Conservation (phyloP, 331 rosid genomes). For the Prunus yedoensis region DNA sequence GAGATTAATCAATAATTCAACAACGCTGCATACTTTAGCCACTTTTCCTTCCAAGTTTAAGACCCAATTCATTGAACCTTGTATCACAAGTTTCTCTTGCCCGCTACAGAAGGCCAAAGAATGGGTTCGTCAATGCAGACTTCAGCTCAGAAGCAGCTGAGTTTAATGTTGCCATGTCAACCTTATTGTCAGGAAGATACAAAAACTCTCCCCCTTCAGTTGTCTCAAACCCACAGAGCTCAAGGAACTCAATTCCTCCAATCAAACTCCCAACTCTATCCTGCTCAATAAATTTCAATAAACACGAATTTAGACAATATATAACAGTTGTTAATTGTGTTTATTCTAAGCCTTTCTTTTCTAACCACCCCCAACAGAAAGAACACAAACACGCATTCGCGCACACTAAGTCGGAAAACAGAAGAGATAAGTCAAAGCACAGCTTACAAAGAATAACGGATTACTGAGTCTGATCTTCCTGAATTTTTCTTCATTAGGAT, state of each 20-base stretch:
- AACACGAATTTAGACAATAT: not conserved
- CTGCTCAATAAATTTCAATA: constrained; percentile 34
- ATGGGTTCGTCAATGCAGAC: constrained; percentile 79
- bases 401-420: not conserved
- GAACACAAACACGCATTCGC: too few relatives aligned
- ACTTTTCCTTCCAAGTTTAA: not conserved
- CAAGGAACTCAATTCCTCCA: constrained; percentile 79
- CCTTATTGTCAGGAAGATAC: constrained; percentile 58
- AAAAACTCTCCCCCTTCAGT: constrained; percentile 49
- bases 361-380: too few relatives aligned
- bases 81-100: constrained; percentile 12
- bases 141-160: constrained; percentile 60
- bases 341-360: not conserved
- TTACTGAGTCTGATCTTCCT: constrained; percentile 74
- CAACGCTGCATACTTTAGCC: not conserved
- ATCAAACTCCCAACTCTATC: constrained; percentile 77
- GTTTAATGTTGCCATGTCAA: constrained; percentile 40
- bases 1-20: not conserved
- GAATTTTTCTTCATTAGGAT: constrained; percentile 72
- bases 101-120: constrained; percentile 67
- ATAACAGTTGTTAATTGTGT: not conserved
- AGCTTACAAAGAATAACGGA: constrained; percentile 59
- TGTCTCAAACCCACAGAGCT: constrained; percentile 82
- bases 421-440: not conserved
- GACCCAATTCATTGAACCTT: constrained; percentile 5